Evolutionary conservation across 1,284 basidiomycete species (phyloP).

Genomic region (Tilletia caries): DNA sequence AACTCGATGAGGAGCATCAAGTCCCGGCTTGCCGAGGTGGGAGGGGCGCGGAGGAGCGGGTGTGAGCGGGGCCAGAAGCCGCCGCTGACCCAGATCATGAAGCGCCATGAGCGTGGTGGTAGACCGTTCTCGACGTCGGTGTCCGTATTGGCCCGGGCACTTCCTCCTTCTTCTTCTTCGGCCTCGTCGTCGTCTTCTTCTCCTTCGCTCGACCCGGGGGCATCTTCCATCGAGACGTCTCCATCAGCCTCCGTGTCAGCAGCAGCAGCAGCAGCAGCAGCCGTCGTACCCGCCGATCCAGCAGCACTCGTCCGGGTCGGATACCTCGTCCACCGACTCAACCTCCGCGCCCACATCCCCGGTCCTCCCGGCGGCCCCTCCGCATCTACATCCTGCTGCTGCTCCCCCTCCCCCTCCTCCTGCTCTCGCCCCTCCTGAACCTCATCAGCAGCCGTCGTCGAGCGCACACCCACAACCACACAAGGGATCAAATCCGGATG

Average conservation of each 20-base stretch:
- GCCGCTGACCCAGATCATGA: not conserved
- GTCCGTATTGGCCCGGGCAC: not conserved
- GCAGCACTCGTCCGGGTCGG: no score
- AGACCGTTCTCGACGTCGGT: not conserved
- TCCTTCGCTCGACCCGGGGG: no score
- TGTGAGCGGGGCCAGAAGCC: slow-evolving; percentile 10
- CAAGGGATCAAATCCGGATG: slow-evolving; percentile 10
- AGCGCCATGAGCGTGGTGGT: slow-evolving; percentile 2
- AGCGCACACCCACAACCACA: slow-evolving; percentile 1
- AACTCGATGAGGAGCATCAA: slow-evolving; percentile 10
- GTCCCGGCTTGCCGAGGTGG: not conserved
- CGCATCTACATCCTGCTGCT: no score
- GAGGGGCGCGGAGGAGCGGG: not conserved
- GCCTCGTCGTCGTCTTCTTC: not conserved
- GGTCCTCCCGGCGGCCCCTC: no score
- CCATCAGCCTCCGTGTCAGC: no score
- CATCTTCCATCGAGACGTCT: no score
- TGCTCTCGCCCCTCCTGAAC: no score
- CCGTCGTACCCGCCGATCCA: no score
- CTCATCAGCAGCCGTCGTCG: not conserved
- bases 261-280: no score
- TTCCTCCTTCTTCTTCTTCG: not conserved
- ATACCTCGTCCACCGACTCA: no score
- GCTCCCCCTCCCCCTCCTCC: no score
- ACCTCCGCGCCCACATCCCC: no score